Conservation (phyloP, 2,329 filamentous ascomycete species). For the Clarireedia sp. region DNA sequence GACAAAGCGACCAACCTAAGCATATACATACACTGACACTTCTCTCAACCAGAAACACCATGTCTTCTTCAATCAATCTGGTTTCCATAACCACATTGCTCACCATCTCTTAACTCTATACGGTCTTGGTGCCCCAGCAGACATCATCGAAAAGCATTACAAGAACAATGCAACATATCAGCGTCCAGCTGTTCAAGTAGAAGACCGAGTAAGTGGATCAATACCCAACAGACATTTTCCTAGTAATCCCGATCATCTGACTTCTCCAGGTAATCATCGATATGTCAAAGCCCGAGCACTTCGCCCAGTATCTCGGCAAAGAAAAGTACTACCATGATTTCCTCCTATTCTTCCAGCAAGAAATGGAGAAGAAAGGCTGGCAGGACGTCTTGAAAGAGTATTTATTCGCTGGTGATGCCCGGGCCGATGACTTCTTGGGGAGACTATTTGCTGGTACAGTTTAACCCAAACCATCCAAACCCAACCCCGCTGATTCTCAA, state of each 20-base stretch:
- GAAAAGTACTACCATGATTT: conserved; percentile 64
- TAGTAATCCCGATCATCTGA: not conserved
- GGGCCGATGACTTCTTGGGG: conserved; percentile 59
- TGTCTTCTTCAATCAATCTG: conserved; percentile 68
- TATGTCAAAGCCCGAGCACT: conserved; percentile 40
- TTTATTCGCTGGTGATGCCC: conserved; percentile 57
- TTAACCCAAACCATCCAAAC: not conserved
- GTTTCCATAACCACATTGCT: conserved; percentile 78
- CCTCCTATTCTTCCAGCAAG: conserved; percentile 64
- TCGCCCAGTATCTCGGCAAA: conserved; percentile 53
- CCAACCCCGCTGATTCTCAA: not conserved
- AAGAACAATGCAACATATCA: conserved; percentile 61
- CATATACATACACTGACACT: not conserved
- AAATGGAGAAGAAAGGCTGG: conserved; percentile 60
- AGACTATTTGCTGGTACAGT: conserved; percentile 55
- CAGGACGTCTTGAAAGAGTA: conserved; percentile 55
- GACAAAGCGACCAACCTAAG: not conserved
- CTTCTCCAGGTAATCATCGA: conserved; percentile 34
- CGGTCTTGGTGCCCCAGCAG: conserved; percentile 59
- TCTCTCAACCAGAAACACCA: conserved; percentile 51
- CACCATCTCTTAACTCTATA: conserved; percentile 73
- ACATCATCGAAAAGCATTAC: conserved; percentile 56
- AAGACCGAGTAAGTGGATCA: conserved; percentile 29
- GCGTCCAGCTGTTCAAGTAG: conserved; percentile 39
- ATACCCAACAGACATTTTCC: not conserved